Percentiles rank a stretch among this genome's conserved stretches.
Conservation (phyloP, 192 early-diverging fungal genomes). For the Allomyces javanicus region DNA sequence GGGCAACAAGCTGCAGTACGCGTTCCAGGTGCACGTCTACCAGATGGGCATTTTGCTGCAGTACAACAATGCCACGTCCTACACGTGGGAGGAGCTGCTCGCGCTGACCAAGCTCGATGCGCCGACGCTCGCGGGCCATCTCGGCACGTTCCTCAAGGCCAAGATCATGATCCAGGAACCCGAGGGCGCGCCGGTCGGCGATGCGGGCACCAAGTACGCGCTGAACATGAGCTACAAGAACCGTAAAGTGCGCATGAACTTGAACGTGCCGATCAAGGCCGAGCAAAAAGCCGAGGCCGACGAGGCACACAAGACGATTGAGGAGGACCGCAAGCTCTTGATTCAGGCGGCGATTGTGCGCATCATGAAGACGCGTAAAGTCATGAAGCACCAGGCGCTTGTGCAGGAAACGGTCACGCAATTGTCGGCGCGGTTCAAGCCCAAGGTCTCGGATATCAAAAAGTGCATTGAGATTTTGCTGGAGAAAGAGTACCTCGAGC, state of each 20-base stretch:
- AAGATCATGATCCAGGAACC: constrained; percentile 35
- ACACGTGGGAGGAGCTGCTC: constrained; percentile 58
- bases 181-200: constrained; percentile 6
- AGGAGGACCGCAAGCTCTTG: constrained; percentile 72
- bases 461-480: constrained; percentile 86
- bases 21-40: constrained; percentile 51
- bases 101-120: constrained; percentile 47
- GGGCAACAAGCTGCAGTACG: constrained; percentile 36
- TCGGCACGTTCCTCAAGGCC: constrained; percentile 65
- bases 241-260: constrained; percentile 74
- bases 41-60: constrained; percentile 87
- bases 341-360: constrained; percentile 99
- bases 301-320: constrained; percentile 79
- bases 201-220: constrained; percentile 26
- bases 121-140: constrained; percentile 41
- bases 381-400: constrained; percentile 60
- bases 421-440: constrained; percentile 71
- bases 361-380: constrained; percentile 96
- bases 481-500: constrained; percentile 82
- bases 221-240: constrained; percentile 67
- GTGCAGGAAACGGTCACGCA: constrained; percentile 79
- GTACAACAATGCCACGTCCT: constrained; percentile 61
- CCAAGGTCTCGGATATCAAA: constrained; percentile 77
- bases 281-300: constrained; percentile 82
- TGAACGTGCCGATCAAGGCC: constrained; percentile 62